Base-by-base conservation (phyloP, 345 rosid genomes). In the Acer campestre region DNA sequence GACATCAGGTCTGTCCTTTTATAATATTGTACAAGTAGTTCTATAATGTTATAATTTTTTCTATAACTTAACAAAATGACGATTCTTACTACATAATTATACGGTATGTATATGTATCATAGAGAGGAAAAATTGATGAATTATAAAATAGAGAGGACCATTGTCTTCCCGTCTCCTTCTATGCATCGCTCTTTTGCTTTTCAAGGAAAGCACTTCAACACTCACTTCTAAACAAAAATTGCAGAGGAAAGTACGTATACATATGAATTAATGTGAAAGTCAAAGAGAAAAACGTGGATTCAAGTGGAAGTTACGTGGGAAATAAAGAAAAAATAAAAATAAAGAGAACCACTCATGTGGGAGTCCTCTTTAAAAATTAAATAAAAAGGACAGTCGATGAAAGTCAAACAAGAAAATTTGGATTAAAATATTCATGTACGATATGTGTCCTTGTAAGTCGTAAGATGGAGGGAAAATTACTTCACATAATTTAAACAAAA, bases 371-470 rank as follows among this genome's bases (percentile, higher is more conserved):
- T 31, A 38, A 35, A 35, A 31, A n/a, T 6, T 11, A 23, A 51
- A 49, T n/a, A 2, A 48, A 0, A 51, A 14, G 18, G 13, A 27
- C 6, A 70, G 2, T 18, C 3, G 7, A 40, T 17, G 13, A 61
- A 72, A 40, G 76, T 73, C 76, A 73, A 73, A 73, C 76, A 44
- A 73, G 76, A 35, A 73, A 73, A 42, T 42, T 22, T 53, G n/a
- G 40, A 73, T 6, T 40, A 59, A 58, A 29, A n/a, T 20, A 59
- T 38, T 61, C 38, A 70, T 51, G 49, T 68, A 68, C 46, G 25
- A 23, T 22, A 49, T 3, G 22, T 51, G 44, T 49, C 73, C 16
- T 25, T 49, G 1, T 70, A 2, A 49, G 38, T 48, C 18, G 17
- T 25, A 46, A 62, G 31, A 71, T 53, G 6, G 17, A 38, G 35